Evolutionary conservation across 495 filamentous ascomycete genomes (phyloP).

Genomic region (Penicillium mononematosum): DNA sequence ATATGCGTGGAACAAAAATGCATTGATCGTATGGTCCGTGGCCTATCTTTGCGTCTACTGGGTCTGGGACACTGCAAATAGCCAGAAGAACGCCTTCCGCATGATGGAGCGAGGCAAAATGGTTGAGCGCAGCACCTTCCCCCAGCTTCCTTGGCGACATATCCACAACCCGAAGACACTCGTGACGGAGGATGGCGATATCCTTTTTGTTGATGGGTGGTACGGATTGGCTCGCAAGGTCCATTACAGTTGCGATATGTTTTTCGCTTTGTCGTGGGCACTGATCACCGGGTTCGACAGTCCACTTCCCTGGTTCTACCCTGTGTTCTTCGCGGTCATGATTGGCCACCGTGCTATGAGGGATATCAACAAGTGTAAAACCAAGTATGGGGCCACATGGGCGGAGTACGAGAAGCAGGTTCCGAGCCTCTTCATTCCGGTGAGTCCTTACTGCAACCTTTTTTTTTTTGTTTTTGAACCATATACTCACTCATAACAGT

Average conservation of each 20-base stretch:
- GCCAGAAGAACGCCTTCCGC: constrained; percentile 92
- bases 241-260: constrained; percentile 86
- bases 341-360: constrained; percentile 68
- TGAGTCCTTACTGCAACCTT: constrained; percentile 46
- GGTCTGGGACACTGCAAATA: constrained; percentile 86
- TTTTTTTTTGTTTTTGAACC: no score
- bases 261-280: constrained; percentile 68
- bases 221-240: constrained; percentile 86
- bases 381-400: constrained; percentile 85
- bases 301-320: constrained; percentile 8
- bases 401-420: constrained; percentile 77
- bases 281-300: constrained; percentile 60
- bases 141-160: constrained; percentile 78
- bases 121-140: constrained; percentile 75
- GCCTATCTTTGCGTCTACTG: constrained; percentile 84
- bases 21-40: constrained; percentile 58
- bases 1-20: constrained; percentile 70
- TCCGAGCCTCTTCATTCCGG: constrained; percentile 90
- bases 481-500: constrained; percentile 1
- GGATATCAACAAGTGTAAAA: constrained; percentile 54
- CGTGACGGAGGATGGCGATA: constrained; percentile 68
- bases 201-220: constrained; percentile 83
- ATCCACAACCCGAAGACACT: constrained; percentile 78
- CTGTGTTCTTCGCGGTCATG: constrained; percentile 8
- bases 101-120: constrained; percentile 71